Base-by-base conservation (phyloP, 2,329 filamentous ascomycete species). In the Neofusicoccum sp. region DNA sequence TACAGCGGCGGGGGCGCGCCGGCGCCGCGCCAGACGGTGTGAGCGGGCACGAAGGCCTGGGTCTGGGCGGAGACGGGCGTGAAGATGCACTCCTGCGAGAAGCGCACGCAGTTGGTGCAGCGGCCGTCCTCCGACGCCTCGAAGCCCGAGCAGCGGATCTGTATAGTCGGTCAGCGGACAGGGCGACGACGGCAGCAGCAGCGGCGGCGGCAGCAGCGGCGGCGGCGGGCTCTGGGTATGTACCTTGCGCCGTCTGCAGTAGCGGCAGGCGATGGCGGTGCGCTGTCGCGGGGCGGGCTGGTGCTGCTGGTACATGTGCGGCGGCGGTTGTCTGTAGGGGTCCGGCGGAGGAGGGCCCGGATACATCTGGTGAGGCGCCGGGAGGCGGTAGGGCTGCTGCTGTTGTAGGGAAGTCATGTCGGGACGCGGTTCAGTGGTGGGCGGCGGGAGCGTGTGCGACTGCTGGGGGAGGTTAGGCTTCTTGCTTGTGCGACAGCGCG, bases 61-160 rank as follows among this genome's bases (percentile, higher is more conserved):
- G 87, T 85, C 75, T 90, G 87, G 9, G 87, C 88, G 3, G 86
- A 89, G 26, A 91, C 88, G 2, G 88, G 88, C 1, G 87, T 90
- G 74, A 91, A 91, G 74, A 91, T 85, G 75, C 88, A 91, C 71
- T 89, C 87, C 74, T 90, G 88, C 65, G 88, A 87, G 76, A 90
- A 91, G 49, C 88, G 81, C 65, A 86, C 80, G 71, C 88, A 91
- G 72, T 90, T 90, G 69, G 82, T 84, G 78, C 88, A 91, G 63
- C 87, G 84, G 62, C 88, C 88, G 73, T 90, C 86, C 40, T 87
- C 84, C 40, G 86, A 89, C 61, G 83, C 84, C 68, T 90, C 88
- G 71, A 90, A 91, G 30, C 88, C 88, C 3, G 88, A 90, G 78
- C 88, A 91, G 62, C 88, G 86, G 72, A 90, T 90, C 88, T 90